These are phyloP conservation scores for Pycnococcus provasolii DNA, from an alignment of 139 green algal genomes.

Conservation along the genomic window DNA sequence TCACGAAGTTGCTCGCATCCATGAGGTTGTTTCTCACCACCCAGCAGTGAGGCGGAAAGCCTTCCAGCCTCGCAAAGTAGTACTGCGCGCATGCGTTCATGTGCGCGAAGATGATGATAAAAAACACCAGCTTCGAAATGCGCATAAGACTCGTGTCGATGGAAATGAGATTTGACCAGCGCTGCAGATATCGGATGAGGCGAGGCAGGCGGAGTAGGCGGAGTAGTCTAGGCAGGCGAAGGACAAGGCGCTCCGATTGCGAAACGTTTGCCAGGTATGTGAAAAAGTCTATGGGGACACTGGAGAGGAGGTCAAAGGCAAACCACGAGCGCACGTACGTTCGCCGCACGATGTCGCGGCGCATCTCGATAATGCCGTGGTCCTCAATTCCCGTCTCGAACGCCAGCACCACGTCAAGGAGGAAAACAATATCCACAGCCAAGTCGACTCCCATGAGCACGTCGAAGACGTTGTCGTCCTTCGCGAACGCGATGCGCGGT, in stretches of 20 bases:
- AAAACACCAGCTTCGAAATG: too few relatives aligned
- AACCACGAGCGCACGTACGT: slow-evolving; percentile 19
- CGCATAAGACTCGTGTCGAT: too few relatives aligned
- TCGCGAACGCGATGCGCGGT: not conserved
- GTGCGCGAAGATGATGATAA: slow-evolving; percentile 32
- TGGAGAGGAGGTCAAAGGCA: slow-evolving; percentile 3
- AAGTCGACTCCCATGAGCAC: not conserved
- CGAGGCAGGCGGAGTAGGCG: too few relatives aligned
- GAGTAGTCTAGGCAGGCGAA: too few relatives aligned
- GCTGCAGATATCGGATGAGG: too few relatives aligned
- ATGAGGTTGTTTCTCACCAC: not conserved
- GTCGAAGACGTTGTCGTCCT: not conserved
- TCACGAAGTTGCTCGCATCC: not conserved
- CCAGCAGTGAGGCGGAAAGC: not conserved
- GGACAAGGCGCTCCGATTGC: too few relatives aligned
- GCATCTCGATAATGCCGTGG: slow-evolving; percentile 28
- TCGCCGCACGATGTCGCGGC: not conserved
- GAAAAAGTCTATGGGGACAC: too few relatives aligned
- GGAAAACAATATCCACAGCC: not conserved
- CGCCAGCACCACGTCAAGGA: not conserved
- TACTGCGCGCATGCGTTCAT: slow-evolving; percentile 32
- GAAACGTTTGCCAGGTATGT: too few relatives aligned
- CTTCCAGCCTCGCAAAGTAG: slow-evolving; percentile 23
- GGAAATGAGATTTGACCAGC: too few relatives aligned
- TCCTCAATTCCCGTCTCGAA: slow-evolving; percentile 12